phyloP scores from a whole-genome alignment of 257 asterid species.

The Nicotiana attenuata region DNA sequence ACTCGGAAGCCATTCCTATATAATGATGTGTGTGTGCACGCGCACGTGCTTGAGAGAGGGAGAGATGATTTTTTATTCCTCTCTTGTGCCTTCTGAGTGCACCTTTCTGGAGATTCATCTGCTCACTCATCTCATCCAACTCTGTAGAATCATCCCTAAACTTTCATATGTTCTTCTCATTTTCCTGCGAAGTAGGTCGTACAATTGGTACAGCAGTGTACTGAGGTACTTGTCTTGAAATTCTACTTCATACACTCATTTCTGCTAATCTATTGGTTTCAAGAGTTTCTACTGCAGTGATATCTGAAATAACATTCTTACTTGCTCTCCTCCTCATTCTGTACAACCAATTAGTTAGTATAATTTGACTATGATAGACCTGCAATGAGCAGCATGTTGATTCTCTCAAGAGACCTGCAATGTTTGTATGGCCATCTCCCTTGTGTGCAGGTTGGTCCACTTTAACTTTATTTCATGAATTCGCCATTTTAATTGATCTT shows the following conservation, averaged over 20 bases:
- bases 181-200: neutral
- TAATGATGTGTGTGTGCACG: neutral
- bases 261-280: neutral
- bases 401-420: neutral
- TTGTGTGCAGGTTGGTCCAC: conserved; percentile 64
- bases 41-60: rapidly evolving
- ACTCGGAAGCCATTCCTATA: neutral
- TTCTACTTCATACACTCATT: neutral
- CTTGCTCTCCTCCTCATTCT: neutral
- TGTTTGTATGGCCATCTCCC: conserved; percentile 81
- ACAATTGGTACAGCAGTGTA: neutral
- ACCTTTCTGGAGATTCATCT: neutral
- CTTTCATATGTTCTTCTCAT: neutral
- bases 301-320: neutral
- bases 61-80: neutral
- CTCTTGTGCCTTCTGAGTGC: neutral
- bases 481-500: neutral
- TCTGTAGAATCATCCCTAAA: neutral
- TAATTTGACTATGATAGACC: neutral
- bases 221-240: neutral
- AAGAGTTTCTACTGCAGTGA: neutral
- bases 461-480: neutral
- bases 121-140: neutral
- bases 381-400: neutral
- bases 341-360: neutral